Conservation (phyloP, 805 yeast species). For the Myxozyma geophila region DNA sequence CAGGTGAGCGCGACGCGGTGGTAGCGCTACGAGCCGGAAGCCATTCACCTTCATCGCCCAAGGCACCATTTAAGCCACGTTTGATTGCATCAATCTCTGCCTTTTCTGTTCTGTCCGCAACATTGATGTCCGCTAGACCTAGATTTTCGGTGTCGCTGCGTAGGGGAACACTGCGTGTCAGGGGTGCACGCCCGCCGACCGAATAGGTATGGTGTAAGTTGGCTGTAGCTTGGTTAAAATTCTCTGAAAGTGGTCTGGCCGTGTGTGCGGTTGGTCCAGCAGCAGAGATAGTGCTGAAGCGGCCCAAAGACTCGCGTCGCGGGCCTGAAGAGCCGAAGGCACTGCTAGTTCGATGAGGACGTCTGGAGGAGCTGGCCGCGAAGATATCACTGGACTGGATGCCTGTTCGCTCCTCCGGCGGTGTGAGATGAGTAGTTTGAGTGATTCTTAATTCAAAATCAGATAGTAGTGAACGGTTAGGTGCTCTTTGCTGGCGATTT, state of each 20-base stretch:
- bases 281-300: neutral
- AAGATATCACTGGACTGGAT: neutral
- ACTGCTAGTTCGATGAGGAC: neutral
- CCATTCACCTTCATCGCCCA: slow-evolving; percentile 11
- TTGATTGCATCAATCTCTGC: neutral
- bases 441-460: neutral
- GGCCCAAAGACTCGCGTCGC: neutral
- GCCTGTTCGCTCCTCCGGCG: neutral
- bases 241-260: neutral
- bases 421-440: neutral
- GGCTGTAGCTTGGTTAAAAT: neutral
- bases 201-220: neutral
- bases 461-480: neutral
- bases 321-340: neutral
- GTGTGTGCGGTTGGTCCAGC: neutral
- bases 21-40: neutral
- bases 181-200: neutral
- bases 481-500: neutral
- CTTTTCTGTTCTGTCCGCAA: neutral
- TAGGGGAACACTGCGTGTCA: neutral
- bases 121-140: neutral
- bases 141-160: neutral
- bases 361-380: neutral
- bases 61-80: slow-evolving; percentile 1
- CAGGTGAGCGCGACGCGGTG: neutral